These are phyloP conservation scores for Aspergillus calidoustus DNA, from an alignment of 2,329 filamentous ascomycete species.

Conservation along the genomic window DNA sequence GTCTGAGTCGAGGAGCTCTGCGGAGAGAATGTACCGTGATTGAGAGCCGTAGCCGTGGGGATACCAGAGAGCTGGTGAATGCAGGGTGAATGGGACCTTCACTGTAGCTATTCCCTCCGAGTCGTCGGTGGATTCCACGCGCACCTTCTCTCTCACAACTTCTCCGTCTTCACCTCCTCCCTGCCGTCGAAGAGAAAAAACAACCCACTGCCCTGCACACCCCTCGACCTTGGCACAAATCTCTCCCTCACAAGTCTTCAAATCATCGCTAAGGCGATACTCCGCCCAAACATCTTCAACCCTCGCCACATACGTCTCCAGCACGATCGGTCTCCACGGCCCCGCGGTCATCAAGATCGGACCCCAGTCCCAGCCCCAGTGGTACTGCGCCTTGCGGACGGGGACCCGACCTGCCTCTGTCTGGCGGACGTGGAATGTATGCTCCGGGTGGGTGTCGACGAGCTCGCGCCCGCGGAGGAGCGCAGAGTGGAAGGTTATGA, in stretches of 20 bases:
- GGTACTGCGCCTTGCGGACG: constrained; percentile 69
- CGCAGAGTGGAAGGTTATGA: constrained; percentile 56
- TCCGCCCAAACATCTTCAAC: constrained; percentile 62
- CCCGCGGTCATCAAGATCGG: constrained; percentile 66
- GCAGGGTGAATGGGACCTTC: constrained; percentile 41
- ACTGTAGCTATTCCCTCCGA: constrained; percentile 24
- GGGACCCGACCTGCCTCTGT: constrained; percentile 51
- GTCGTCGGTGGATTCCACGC: constrained; percentile 32
- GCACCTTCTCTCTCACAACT: constrained; percentile 48
- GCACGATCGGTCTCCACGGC: constrained; percentile 67
- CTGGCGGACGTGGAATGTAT: constrained; percentile 53
- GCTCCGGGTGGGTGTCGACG: constrained; percentile 46
- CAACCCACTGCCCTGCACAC: background rate
- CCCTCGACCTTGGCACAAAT: background rate
- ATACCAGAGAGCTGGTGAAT: constrained; percentile 60
- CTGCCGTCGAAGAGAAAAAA: constrained; percentile 31
- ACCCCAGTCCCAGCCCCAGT: constrained; percentile 76
- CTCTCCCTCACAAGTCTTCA: constrained; percentile 20
- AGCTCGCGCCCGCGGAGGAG: constrained; percentile 50
- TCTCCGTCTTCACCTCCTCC: constrained; percentile 34
- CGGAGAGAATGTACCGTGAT: constrained; percentile 59
- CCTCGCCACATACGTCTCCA: constrained; percentile 67
- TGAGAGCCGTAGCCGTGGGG: constrained; percentile 63
- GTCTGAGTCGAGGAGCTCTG: constrained; percentile 43
- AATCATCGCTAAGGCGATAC: constrained; percentile 43